Evolutionary conservation across 768 basidiomycete species (phyloP).

Genomic region (Atractiella rhizophila): DNA sequence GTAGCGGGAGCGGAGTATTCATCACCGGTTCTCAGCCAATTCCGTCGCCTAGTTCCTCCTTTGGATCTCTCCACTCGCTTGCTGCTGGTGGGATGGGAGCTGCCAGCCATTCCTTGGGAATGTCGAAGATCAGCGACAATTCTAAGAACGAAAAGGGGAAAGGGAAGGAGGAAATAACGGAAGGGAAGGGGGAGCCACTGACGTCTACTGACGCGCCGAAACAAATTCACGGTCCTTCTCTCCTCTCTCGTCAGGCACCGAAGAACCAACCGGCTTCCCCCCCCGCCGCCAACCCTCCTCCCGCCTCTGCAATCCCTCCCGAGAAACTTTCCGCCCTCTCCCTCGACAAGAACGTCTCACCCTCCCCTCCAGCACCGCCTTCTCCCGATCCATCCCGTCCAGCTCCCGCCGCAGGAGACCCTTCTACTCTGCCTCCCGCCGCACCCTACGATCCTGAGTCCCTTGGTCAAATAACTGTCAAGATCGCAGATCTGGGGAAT

Average conservation of each 20-base stretch:
- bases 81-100: constrained; percentile 43
- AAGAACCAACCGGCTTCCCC: constrained; percentile 15
- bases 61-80: constrained; percentile 27
- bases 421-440: constrained; percentile 23
- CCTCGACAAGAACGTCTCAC: background rate
- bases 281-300: background rate
- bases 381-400: constrained; percentile 9
- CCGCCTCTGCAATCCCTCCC: background rate
- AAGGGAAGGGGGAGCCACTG: constrained; percentile 1
- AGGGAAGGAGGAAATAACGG: constrained; percentile 7
- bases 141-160: constrained; percentile 2
- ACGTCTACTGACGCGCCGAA: constrained; percentile 14
- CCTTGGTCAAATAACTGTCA: constrained; percentile 66
- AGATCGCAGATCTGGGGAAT: constrained; percentile 95
- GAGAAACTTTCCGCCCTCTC: background rate
- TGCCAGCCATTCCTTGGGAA: constrained; percentile 72
- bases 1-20: no score
- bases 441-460: constrained; percentile 19
- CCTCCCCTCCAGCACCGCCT: background rate
- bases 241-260: constrained; percentile 17
- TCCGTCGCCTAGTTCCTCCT: constrained; percentile 41
- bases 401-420: constrained; percentile 25
- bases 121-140: constrained; percentile 56
- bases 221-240: constrained; percentile 14
- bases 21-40: constrained; percentile 86